phyloP scores from a whole-genome alignment of 169 alveolate species.

The Plasmodium gallinaceum region DNA sequence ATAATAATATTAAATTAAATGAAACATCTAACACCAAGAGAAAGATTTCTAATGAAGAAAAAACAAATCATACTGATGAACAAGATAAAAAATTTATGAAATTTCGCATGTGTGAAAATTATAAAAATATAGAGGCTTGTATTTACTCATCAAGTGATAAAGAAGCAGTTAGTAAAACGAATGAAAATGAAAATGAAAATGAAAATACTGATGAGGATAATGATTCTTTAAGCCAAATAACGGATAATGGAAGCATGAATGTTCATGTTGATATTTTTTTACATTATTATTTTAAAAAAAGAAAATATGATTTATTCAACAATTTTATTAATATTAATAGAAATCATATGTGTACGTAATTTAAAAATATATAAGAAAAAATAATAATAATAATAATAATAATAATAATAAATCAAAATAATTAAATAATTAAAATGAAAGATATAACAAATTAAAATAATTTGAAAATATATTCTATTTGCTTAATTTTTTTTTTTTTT shows the following conservation, averaged over 20 bases:
- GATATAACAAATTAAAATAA: no score
- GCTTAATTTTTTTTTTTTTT: background rate
- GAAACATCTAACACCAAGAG: background rate
- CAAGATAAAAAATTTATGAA: background rate
- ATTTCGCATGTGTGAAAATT: slow-evolving; percentile 44
- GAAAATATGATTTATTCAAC: slow-evolving; percentile 61
- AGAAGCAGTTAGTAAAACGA: slow-evolving; percentile 15
- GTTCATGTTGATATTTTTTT: slow-evolving; percentile 63
- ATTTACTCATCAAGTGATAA: slow-evolving; percentile 62
- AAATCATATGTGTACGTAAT: slow-evolving; percentile 39
- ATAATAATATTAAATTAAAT: background rate
- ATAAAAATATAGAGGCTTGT: slow-evolving; percentile 28
- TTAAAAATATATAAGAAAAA: no score
- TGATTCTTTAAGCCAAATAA: slow-evolving; percentile 45
- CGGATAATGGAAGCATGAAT: slow-evolving; percentile 73
- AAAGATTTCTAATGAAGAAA: background rate
- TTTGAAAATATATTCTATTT: background rate
- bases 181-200: background rate
- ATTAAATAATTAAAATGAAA: no score
- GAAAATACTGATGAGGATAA: slow-evolving; percentile 20
- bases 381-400: background rate
- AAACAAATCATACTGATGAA: background rate
- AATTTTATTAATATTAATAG: slow-evolving; percentile 66
- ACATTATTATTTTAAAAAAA: slow-evolving; percentile 67
- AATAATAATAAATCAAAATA: background rate